Conservation (phyloP, 1,284 basidiomycete genomes). For the Athelia psychrophila region DNA sequence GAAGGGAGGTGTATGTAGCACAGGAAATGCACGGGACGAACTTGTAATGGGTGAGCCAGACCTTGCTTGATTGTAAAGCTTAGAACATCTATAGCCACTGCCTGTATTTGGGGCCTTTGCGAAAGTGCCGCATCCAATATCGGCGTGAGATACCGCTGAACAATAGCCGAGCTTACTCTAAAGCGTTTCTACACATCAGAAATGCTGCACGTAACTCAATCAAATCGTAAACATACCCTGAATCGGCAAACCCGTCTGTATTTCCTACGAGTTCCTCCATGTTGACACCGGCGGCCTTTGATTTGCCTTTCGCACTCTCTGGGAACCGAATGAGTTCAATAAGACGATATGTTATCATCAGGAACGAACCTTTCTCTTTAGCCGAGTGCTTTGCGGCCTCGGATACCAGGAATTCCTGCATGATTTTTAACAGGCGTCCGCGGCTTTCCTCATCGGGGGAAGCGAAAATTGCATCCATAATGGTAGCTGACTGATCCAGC, state of each 20-base stretch:
- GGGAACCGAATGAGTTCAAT: neutral
- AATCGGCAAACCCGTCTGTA: slow-evolving; percentile 92
- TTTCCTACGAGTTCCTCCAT: slow-evolving; percentile 95
- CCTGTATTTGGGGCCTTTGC: slow-evolving; percentile 68
- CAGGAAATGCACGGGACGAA: slow-evolving; percentile 26
- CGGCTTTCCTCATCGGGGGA: slow-evolving; percentile 70
- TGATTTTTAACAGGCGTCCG: slow-evolving; percentile 77
- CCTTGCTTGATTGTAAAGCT: slow-evolving; percentile 94
- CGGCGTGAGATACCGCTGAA: slow-evolving; percentile 86
- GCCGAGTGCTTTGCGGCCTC: slow-evolving; percentile 75
- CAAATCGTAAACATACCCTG: slow-evolving; percentile 60
- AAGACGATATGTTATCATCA: neutral
- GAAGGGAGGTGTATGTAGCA: neutral
- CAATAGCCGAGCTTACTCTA: slow-evolving; percentile 91
- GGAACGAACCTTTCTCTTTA: slow-evolving; percentile 59
- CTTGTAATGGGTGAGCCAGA: slow-evolving; percentile 90
- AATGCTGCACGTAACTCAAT: neutral
- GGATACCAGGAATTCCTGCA: slow-evolving; percentile 86
- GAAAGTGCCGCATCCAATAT: slow-evolving; percentile 84
- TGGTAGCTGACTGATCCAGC: slow-evolving; percentile 66
- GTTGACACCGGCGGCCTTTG: slow-evolving; percentile 59
- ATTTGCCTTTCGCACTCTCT: slow-evolving; percentile 40
- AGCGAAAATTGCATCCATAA: slow-evolving; percentile 88
- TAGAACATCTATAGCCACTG: slow-evolving; percentile 87
- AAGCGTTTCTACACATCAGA: slow-evolving; percentile 41